Percentiles rank a stretch among this genome's conserved stretches.
Conservation (phyloP, 1,284 basidiomycete species). For the Leccinum variabile region DNA sequence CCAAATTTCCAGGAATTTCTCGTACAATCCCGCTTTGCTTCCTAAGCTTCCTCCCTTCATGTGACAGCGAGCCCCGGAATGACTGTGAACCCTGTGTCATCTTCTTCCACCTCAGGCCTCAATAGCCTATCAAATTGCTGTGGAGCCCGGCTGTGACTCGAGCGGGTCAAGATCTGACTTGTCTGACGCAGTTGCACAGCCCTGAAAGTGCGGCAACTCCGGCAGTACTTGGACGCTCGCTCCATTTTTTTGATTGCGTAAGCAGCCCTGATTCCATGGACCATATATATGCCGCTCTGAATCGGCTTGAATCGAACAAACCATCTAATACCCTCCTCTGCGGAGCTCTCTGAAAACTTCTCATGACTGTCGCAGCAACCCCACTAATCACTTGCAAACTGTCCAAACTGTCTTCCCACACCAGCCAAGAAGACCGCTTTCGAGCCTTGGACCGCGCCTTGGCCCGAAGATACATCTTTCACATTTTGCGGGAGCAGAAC, state of each 20-base stretch:
- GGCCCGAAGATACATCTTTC: constrained; percentile 34
- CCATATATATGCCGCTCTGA: not conserved
- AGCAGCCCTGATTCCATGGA: not conserved
- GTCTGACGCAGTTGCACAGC: not conserved
- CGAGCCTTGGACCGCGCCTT: constrained; percentile 35
- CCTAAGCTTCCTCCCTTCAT: not conserved
- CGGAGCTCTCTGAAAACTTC: not conserved
- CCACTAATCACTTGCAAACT: constrained; percentile 23
- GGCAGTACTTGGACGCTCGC: no score
- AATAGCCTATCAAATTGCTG: no score
- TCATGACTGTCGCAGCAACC: constrained; percentile 29
- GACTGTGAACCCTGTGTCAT: not conserved
- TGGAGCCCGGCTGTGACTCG: not conserved
- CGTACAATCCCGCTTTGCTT: not conserved
- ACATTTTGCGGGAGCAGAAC: constrained; percentile 29
- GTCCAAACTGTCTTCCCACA: constrained; percentile 23
- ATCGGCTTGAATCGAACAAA: not conserved
- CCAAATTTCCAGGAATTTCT: not conserved
- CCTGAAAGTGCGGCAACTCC: no score
- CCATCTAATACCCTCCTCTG: not conserved
- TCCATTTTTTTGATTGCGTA: not conserved
- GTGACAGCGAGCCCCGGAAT: not conserved
- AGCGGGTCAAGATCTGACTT: not conserved
- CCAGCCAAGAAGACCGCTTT: constrained; percentile 30
- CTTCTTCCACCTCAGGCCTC: no score